These are phyloP conservation scores for Termitomyces sp. DNA, from an alignment of 768 basidiomycete genomes.

Conservation along the genomic window DNA sequence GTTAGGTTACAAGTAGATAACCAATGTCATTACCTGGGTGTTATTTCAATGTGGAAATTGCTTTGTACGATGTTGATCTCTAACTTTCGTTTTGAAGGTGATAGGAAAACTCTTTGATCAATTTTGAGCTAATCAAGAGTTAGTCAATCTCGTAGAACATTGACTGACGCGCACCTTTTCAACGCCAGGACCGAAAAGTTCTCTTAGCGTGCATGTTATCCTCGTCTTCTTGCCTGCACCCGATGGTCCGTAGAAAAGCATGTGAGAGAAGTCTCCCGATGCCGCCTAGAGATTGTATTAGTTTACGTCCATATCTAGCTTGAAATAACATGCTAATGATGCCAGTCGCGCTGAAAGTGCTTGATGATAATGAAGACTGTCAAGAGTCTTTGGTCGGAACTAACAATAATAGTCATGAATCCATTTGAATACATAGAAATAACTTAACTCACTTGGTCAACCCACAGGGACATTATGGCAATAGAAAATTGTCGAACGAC, in stretches of 20 bases:
- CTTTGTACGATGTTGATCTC: constrained; percentile 97
- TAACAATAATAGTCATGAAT: constrained; percentile 24
- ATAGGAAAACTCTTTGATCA: constrained; percentile 93
- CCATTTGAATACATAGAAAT: background rate
- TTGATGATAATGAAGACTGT: constrained; percentile 85
- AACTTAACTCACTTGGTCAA: constrained; percentile 45
- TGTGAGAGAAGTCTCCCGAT: constrained; percentile 94
- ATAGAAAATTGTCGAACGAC: background rate
- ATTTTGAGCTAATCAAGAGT: constrained; percentile 75
- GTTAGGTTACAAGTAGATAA: background rate
- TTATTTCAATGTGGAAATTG: constrained; percentile 97
- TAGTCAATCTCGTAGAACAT: background rate
- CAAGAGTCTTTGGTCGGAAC: constrained; percentile 84
- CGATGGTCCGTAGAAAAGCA: constrained; percentile 96
- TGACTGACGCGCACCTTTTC: constrained; percentile 68
- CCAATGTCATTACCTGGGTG: constrained; percentile 68
- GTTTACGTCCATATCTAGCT: background rate
- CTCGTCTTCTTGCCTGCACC: constrained; percentile 98
- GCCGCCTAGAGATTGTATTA: constrained; percentile 50
- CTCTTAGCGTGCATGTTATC: constrained; percentile 82
- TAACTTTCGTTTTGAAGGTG: constrained; percentile 90
- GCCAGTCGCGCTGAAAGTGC: constrained; percentile 75
- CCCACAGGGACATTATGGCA: constrained; percentile 61
- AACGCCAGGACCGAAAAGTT: constrained; percentile 87
- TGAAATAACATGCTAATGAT: constrained; percentile 58